Conservation (phyloP, 306 rosid species). For the Corylus heterophylla region DNA sequence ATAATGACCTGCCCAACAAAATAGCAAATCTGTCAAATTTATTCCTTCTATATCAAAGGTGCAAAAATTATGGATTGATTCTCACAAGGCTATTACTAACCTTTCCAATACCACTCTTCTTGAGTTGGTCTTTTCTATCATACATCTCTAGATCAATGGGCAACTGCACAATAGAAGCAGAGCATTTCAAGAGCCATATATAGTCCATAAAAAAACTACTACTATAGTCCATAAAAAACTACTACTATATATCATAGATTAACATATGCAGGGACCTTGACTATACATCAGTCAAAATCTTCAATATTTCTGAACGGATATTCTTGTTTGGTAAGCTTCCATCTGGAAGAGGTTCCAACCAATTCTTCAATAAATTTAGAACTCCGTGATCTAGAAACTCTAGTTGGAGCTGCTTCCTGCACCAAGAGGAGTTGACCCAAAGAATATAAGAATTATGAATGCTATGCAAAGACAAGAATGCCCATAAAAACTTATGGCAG, state of each 20-base stretch:
- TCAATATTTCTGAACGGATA: constrained; percentile 80
- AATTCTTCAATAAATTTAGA: constrained; percentile 73
- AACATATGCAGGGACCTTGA: constrained; percentile 14
- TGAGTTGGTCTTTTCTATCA: constrained; percentile 93
- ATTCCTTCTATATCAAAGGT: constrained; percentile 11
- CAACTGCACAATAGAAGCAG: constrained; percentile 55
- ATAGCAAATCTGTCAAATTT: constrained; percentile 15
- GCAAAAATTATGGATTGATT: not conserved
- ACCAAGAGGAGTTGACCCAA: not conserved
- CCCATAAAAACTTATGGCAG: not conserved
- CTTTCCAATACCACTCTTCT: constrained; percentile 97
- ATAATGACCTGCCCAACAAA: constrained; percentile 68
- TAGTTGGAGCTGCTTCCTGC: constrained; percentile 88
- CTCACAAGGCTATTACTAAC: constrained; percentile 36
- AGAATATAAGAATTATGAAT: not conserved
- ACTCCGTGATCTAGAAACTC: constrained; percentile 95
- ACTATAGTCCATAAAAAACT: not conserved
- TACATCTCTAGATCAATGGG: constrained; percentile 88
- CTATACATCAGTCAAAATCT: constrained; percentile 80
- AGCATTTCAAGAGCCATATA: constrained; percentile 26
- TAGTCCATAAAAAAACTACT: not conserved
- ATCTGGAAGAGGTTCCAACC: constrained; percentile 98
- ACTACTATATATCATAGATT: constrained; percentile 12
- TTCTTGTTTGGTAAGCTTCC: constrained; percentile 93
- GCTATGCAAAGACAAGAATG: not conserved